phyloP scores from a whole-genome alignment of 1,139 yeast genomes.

The Suhomyces terraborum region DNA sequence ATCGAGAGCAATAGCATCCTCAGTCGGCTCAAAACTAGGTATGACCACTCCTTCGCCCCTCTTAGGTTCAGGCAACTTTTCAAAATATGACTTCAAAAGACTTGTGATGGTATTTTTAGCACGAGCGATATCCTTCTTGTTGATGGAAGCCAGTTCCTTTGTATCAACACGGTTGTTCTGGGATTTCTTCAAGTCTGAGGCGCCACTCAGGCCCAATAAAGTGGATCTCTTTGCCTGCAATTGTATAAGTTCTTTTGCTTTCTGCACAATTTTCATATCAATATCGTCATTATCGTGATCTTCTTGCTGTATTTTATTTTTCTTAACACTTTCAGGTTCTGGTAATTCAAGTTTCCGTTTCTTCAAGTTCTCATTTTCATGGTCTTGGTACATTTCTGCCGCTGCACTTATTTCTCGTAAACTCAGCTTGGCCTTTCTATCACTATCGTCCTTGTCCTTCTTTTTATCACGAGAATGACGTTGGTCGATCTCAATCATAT shows the following conservation, averaged over 20 bases:
- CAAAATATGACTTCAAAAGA: conserved; percentile 21
- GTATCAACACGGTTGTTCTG: background rate
- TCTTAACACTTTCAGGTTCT: conserved; percentile 32
- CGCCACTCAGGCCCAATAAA: conserved; percentile 15
- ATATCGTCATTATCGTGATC: conserved; percentile 21
- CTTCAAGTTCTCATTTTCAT: conserved; percentile 44
- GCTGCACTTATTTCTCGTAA: conserved; percentile 29
- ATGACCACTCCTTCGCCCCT: conserved; percentile 26
- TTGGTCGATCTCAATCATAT: conserved; percentile 40
- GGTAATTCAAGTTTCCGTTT: conserved; percentile 59
- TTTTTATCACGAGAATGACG: conserved; percentile 35
- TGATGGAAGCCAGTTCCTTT: conserved; percentile 1
- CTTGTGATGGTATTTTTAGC: background rate
- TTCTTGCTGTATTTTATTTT: conserved; percentile 11
- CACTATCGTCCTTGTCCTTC: conserved; percentile 27
- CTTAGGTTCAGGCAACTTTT: conserved; percentile 33
- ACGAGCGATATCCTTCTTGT: conserved; percentile 16
- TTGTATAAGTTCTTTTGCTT: conserved; percentile 21
- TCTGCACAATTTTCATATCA: conserved; percentile 9
- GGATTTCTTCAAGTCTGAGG: background rate
- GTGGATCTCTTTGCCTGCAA: conserved; percentile 22
- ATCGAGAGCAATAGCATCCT: conserved; percentile 23
- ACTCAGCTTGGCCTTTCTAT: conserved; percentile 22
- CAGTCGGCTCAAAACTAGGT: conserved; percentile 29
- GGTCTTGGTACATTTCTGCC: conserved; percentile 35